Evolutionary conservation across 2,329 filamentous ascomycete genomes (phyloP), one percentile per base, ranked within the genome.

Genomic region (Amesomyces nigricolor): DNA sequence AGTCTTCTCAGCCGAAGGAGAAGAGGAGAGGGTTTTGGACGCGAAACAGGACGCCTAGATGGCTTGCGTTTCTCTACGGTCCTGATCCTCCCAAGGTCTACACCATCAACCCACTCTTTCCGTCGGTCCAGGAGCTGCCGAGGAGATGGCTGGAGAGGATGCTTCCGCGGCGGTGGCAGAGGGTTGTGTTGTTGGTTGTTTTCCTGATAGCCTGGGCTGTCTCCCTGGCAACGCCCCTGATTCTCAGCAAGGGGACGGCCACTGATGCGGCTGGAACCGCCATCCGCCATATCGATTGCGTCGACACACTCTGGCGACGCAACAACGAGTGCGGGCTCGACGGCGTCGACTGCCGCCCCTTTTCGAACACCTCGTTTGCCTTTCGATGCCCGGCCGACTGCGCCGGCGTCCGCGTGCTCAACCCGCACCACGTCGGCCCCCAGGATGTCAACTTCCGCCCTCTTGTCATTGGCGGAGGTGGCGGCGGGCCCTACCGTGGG

Each of bases 361-460:
- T 85, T 60, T 71, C 72, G n/a, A 82, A 82, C 60, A 69, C 66
- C 19, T 73, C 75, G 0, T 73, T 83, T 58, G 70, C 80, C 1
- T 85, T 86, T 61, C 73, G 81, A 50, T 86, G 82, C 61, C 81
- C 82, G 1, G 80, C 79, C 8, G 77, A 79, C 58, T 85, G 82
- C 63, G 75, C 74, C 49, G 72, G 73, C 37, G 68, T 71, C 3
- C 68, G 73, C 49, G 66, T 82, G 0, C 66, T 80, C 13, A 79
- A 81, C 59, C 78, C 79, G 14, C 75, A 81, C 61, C 77, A 80
- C 19, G 79, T 85, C 11, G 82, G 82, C 13, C 74, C 75, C 40
- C 64, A 73, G 39, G 70, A 74, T 17, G 68, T 79, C 51, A 70
- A 71, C 43, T 78, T 78, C 58, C 67, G 67, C 19, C 67, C 73